phyloP scores from a whole-genome alignment of 371 early-diverging fungal species.

The Actinomucor elegans region DNA sequence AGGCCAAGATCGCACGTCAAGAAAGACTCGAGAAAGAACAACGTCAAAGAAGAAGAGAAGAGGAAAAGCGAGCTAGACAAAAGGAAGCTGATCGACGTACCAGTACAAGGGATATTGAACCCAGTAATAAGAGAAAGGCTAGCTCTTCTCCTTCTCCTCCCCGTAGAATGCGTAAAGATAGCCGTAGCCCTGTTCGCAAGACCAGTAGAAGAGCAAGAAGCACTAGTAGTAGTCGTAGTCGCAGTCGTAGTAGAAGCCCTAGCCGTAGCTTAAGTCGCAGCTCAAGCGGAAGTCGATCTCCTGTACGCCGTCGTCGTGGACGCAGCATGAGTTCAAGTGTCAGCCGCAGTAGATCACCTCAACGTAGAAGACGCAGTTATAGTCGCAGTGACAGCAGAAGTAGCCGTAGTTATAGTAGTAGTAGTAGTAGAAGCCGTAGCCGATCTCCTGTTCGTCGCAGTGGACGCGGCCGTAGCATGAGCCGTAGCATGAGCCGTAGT shows the following conservation, averaged over 20 bases:
- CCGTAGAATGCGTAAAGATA: slow-evolving; percentile 7
- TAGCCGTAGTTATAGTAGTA: slow-evolving; percentile 1
- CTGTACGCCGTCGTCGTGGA: slow-evolving; percentile 5
- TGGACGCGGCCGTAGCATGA: slow-evolving; percentile 14
- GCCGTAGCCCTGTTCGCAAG: background rate
- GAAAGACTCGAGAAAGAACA: slow-evolving; percentile 28
- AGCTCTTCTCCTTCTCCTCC: background rate
- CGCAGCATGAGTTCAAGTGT: background rate
- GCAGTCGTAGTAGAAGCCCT: slow-evolving; percentile 8
- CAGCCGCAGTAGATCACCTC: slow-evolving; percentile 5
- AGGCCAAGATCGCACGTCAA: slow-evolving; percentile 22
- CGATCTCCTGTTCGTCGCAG: background rate
- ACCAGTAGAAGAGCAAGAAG: slow-evolving; percentile 10
- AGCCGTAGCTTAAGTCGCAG: slow-evolving; percentile 7
- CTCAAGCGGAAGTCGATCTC: slow-evolving; percentile 16
- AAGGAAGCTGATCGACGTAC: background rate
- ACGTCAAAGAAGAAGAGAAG: slow-evolving; percentile 15
- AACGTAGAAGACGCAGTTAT: slow-evolving; percentile 1
- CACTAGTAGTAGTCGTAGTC: slow-evolving; percentile 14
- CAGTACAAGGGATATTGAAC: background rate
- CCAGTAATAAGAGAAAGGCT: background rate
- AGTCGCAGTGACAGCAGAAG: slow-evolving; percentile 12
- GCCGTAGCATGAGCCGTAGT: slow-evolving; percentile 14
- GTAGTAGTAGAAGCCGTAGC: slow-evolving; percentile 10
- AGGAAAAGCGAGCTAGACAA: background rate